Evolutionary conservation across 805 yeast species (phyloP), one percentile per base, ranked within the genome.

Genomic region (Hyphopichia homilentoma): DNA sequence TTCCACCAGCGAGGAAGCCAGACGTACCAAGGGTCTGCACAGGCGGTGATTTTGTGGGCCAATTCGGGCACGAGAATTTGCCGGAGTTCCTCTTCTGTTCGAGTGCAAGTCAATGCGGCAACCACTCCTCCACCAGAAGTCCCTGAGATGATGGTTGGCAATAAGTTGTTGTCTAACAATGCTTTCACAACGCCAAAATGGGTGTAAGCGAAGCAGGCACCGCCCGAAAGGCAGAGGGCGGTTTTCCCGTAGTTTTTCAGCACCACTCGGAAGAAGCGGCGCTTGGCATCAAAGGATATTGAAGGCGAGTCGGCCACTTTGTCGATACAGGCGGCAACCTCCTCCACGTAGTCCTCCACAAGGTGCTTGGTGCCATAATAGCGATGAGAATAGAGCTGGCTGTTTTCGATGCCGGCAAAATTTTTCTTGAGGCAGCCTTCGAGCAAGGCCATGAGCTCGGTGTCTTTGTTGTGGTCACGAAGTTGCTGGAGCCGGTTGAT

Each of bases 121-220:
- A 83, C 76, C 8, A 82, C 57, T 1, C 88, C 90, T 11, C 94
- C 94, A 2, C 93, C 90, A 1, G 86, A 78, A 0, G 93, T 84
- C 1, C 94, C 94, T 21, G 84, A 74, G 6, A 84, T 64, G 22
- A 84, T 80, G 4, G 67, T 65, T 1, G 94, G 94, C 31, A 84
- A 58, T 30, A 75, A 57, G 50, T 79, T 81, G 36, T 73, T 72
- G 37, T 84, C 88, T 4, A 83, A 56, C 24, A 84, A 54, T 0
- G 88, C 89, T 41, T 79, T 79, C 17, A 83, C 69, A 3, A 84
- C 75, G 2, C 94, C 94, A 56, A 82, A 79, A 54, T 84, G 94
- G 20, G 79, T 76, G 44, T 81, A 80, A 1, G 89, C 77, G 53
- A 84, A 84, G 19, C 84, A 74, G 1, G 88, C 94, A 16, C 93